Conservation (phyloP, 2,329 filamentous ascomycete species). For the Exophiala mesophila region DNA sequence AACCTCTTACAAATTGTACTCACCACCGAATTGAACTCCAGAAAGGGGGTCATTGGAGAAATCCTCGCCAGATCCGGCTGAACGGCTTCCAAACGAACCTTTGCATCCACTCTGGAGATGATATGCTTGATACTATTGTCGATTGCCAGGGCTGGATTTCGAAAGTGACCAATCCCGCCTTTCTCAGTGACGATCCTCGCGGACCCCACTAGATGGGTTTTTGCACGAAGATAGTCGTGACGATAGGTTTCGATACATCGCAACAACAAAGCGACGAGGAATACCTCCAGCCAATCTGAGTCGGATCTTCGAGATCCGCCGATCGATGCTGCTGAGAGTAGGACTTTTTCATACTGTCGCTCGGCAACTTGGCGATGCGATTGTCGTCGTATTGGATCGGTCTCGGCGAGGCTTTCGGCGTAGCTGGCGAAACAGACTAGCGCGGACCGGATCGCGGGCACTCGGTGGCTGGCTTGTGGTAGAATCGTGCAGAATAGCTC, state of each 20-base stretch:
- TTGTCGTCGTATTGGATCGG: not conserved
- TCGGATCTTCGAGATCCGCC: not conserved
- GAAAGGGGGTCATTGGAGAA: not conserved
- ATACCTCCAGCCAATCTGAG: not conserved
- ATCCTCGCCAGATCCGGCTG: too few relatives aligned
- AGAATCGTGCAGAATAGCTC: not conserved
- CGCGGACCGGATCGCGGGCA: not conserved
- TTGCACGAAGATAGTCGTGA: not conserved
- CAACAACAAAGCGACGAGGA: not conserved
- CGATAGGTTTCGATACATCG: conserved; percentile 2
- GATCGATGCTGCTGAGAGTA: not conserved
- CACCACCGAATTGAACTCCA: not conserved
- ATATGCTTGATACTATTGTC: not conserved
- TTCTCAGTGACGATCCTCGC: not conserved
- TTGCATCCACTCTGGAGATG: not conserved
- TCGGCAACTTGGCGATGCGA: not conserved
- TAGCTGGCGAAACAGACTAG: not conserved
- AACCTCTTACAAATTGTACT: not conserved
- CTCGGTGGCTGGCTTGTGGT: not conserved
- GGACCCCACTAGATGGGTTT: not conserved
- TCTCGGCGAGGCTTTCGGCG: not conserved
- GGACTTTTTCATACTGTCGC: not conserved
- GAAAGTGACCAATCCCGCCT: not conserved
- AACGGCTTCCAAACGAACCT: not conserved
- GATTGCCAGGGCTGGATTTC: not conserved